Evolutionary conservation across 2,329 filamentous ascomycete genomes (phyloP).

Genomic region (Chaetomiaceae sp.): DNA sequence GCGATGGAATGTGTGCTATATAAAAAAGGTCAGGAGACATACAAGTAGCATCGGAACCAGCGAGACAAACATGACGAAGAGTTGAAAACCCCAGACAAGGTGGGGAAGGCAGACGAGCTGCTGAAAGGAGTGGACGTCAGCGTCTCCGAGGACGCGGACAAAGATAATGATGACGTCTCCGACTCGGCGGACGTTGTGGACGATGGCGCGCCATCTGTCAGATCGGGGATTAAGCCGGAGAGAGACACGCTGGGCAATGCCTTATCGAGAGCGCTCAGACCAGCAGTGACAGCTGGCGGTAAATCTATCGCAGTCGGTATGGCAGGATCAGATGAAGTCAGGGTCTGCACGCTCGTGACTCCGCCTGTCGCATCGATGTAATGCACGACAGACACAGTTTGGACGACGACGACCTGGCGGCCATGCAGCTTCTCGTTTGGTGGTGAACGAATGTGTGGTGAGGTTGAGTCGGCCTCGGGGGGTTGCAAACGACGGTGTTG

Average conservation of each 20-base stretch:
- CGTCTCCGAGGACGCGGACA: constrained; percentile 28
- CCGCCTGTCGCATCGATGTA: constrained; percentile 47
- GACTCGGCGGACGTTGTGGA: constrained; percentile 18
- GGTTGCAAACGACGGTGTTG: constrained; percentile 17
- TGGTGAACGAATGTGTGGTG: constrained; percentile 29
- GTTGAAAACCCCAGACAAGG: constrained; percentile 22
- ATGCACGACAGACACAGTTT: constrained; percentile 54
- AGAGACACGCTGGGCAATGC: constrained; percentile 25
- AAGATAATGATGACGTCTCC: constrained; percentile 20
- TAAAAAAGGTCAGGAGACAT: constrained; percentile 7
- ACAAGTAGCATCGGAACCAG: neutral
- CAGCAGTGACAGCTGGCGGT: constrained; percentile 37
- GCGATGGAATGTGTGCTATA: constrained; percentile 18
- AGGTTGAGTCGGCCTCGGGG: constrained; percentile 18
- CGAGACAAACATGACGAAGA: constrained; percentile 24
- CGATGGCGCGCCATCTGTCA: constrained; percentile 24
- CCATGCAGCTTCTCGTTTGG: constrained; percentile 28
- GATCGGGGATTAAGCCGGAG: constrained; percentile 10
- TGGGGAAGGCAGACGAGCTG: constrained; percentile 24
- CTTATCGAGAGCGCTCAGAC: constrained; percentile 32
- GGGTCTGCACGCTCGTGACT: constrained; percentile 42
- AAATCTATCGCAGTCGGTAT: constrained; percentile 34
- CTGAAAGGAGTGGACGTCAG: constrained; percentile 34
- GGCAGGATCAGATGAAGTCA: constrained; percentile 34
- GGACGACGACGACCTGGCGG: constrained; percentile 43